Base-by-base conservation (phyloP, 2,329 filamentous ascomycete genomes). In the Claviceps sp. region DNA sequence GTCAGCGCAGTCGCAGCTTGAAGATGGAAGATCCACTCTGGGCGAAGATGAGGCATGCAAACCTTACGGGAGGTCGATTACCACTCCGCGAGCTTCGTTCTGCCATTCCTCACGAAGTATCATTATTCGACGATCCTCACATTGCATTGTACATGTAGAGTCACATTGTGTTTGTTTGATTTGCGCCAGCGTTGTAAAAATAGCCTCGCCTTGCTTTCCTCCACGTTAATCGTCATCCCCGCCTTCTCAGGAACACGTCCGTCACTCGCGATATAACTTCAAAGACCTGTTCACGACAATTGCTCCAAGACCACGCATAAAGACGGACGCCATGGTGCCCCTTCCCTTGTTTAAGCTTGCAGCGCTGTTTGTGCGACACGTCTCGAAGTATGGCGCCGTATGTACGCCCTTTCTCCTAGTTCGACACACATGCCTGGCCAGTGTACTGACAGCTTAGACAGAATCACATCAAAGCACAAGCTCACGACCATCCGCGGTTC, bases 311-410 rank as follows among this genome's bases (percentile, higher is more conserved):
- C 37, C 19, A 40, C 47, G 3, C 37, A 30, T 48, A 40, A 38
- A 48, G 37, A 16, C 19, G 10, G 37, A 26, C 55, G 54, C 55
- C 51, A 84, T 85, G 81, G 81, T 84, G 45, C 74, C 80, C 52
- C 70, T 85, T 41, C 81, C 81, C 19, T 70, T 85, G 17, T 85
- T 85, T 68, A 85, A 85, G 69, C 77, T 84, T 57, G 81, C 75
- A 22, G 66, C 80, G 52, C 72, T 84, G 47, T 81, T 84, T 58
- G 71, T 84, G 61, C 75, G 79, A 58, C 81, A 84, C 62, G 68
- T 84, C 50, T 84, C 81, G 52, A 84, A 84, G 68, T 84, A 84
- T 72, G 81, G 81, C 62, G 81, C 81, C 52, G 81, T 84, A 76
- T 59, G 79, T 68, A 8, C 52, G 17, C 7, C 16, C n/a, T 16